phyloP scores from a whole-genome alignment of 257 asterid genomes.

The Solanum chiquidenum region DNA sequence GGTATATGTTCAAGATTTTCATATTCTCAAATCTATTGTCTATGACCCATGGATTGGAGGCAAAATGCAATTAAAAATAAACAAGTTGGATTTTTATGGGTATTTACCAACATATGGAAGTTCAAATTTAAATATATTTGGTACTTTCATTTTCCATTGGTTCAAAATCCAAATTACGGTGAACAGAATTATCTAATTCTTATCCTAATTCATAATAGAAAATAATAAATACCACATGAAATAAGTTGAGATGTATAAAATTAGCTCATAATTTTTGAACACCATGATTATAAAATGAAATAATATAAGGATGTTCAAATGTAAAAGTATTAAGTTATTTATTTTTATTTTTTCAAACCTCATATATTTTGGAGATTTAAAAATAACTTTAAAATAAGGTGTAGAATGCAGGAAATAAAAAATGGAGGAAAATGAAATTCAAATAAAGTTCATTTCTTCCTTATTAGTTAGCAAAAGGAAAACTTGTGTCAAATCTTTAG shows the following conservation, averaged over 20 bases:
- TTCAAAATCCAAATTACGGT: fast-evolving
- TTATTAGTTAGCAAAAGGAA: background rate
- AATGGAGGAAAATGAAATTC: background rate
- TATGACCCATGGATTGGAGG: background rate
- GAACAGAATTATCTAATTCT: background rate
- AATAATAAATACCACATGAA: background rate
- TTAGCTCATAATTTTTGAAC: background rate
- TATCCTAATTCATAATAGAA: background rate
- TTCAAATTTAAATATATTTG: background rate
- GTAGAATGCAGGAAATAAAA: no score
- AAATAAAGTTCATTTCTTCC: background rate
- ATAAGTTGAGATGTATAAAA: background rate
- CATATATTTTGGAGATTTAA: no score
- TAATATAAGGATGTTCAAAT: background rate
- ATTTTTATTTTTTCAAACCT: no score
- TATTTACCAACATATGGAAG: background rate
- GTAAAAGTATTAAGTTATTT: no score
- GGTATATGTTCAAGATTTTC: background rate
- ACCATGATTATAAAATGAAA: background rate
- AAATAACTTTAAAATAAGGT: no score
- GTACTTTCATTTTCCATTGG: background rate
- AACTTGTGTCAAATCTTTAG: no score
- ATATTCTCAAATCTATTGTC: background rate
- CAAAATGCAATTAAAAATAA: background rate
- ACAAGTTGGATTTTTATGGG: background rate